Evolutionary conservation across 768 basidiomycete species (phyloP).

Genomic region (Pleurotus citrinopileatus): DNA sequence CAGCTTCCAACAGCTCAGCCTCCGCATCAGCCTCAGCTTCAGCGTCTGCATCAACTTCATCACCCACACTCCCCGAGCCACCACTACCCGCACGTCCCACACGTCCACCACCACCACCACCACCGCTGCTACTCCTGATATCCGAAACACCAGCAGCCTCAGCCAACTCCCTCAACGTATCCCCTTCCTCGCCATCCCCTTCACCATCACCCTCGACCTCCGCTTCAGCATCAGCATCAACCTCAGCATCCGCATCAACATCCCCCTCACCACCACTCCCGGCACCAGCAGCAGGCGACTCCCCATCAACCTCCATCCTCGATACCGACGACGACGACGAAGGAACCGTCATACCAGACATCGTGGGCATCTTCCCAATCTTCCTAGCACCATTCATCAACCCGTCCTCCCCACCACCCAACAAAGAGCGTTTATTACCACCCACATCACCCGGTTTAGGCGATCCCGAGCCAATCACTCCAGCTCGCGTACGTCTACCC

Average conservation of each 20-base stretch:
- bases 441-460: too few species aligned
- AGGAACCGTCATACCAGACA: neutral
- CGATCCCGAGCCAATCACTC: too few species aligned
- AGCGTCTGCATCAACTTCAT: conserved; percentile 31
- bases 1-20: conserved; percentile 48
- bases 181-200: conserved; percentile 3
- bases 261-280: conserved; percentile 22
- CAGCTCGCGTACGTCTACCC: conserved; percentile 3
- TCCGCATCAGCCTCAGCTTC: conserved; percentile 35
- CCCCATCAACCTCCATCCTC: neutral
- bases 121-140: conserved; percentile 16
- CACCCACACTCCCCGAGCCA: conserved; percentile 19
- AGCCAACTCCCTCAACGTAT: conserved; percentile 7
- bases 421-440: too few species aligned
- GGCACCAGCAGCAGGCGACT: neutral
- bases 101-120: conserved; percentile 11
- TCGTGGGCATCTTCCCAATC: neutral
- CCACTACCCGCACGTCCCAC: conserved; percentile 2
- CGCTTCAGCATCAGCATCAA: conserved; percentile 18
- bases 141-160: conserved; percentile 27
- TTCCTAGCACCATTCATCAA: conserved; percentile 13
- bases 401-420: too few species aligned
- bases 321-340: too few species aligned
- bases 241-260: conserved; percentile 15
- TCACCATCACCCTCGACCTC: conserved; percentile 17